Evolutionary conservation across 2,329 filamentous ascomycete genomes (phyloP).

Genomic region (Verticillium isaacii): DNA sequence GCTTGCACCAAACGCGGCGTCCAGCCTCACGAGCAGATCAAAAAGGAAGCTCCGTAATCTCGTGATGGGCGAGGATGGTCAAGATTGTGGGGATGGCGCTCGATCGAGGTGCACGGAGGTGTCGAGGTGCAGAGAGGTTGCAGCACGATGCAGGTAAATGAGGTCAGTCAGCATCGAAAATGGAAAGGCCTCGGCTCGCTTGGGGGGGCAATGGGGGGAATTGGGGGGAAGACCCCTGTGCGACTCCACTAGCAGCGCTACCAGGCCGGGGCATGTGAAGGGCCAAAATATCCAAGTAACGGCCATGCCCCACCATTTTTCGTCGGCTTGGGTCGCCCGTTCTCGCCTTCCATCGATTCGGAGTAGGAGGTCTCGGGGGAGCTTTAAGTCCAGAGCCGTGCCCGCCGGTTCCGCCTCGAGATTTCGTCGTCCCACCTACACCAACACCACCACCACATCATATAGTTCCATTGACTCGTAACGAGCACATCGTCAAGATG

Average conservation of each 20-base stretch:
- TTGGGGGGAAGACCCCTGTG: not conserved
- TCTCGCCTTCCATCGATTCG: not conserved
- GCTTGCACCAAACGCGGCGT: not conserved
- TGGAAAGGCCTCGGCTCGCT: not conserved
- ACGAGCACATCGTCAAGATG: conserved; percentile 33
- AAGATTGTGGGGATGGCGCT: not conserved
- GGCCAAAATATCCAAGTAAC: conserved; percentile 14
- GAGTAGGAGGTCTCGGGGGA: conserved; percentile 1
- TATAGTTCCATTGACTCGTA: not conserved
- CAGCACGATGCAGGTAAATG: not conserved
- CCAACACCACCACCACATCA: not conserved
- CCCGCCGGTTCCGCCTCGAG: conserved; percentile 3
- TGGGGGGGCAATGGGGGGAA: not conserved
- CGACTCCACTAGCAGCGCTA: not conserved
- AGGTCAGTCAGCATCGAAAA: not conserved
- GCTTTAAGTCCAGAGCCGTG: conserved; percentile 2
- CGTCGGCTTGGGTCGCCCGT: not conserved
- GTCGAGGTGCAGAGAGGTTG: not conserved
- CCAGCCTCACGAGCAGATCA: not conserved
- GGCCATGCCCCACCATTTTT: conserved; percentile 15
- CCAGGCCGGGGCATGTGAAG: conserved; percentile 2
- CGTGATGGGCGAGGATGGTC: not conserved
- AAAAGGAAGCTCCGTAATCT: not conserved
- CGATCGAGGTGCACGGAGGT: not conserved
- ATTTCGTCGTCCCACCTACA: conserved; percentile 2